phyloP scores from a whole-genome alignment of 169 alveolate species.

The Cryptosporidium canis region DNA sequence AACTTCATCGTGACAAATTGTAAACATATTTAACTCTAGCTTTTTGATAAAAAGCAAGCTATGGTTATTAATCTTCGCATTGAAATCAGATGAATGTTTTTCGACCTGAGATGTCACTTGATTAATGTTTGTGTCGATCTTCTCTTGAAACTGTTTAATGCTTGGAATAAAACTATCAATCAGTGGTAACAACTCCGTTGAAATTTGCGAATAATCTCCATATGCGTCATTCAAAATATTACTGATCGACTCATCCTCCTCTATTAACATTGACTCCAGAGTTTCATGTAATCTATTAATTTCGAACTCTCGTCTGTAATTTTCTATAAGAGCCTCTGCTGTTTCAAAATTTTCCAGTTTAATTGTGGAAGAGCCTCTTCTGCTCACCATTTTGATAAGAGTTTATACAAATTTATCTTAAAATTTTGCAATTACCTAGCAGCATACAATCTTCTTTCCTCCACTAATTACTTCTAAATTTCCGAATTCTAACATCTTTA shows the following conservation, averaged over 20 bases:
- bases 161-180: constrained; percentile 52
- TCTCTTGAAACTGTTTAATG: constrained; percentile 42
- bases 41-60: background rate
- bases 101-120: constrained; percentile 24
- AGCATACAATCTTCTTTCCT: background rate
- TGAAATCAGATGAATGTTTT: background rate
- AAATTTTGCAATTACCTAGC: background rate
- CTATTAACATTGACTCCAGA: constrained; percentile 6
- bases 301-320: constrained; percentile 46
- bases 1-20: background rate
- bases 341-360: constrained; percentile 22
- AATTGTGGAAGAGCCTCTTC: background rate
- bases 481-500: background rate
- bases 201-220: constrained; percentile 19
- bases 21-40: background rate
- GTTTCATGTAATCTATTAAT: constrained; percentile 55
- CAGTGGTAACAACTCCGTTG: constrained; percentile 58
- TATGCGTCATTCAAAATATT: constrained; percentile 28
- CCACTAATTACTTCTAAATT: background rate
- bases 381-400: background rate
- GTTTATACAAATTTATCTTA: background rate
- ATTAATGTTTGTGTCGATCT: constrained; percentile 3
- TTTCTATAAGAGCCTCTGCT: constrained; percentile 48
- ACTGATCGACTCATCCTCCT: constrained; percentile 41
- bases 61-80: constrained; percentile 8